phyloP scores from a whole-genome alignment of 495 filamentous ascomycete genomes.

The Podospora sp. region DNA sequence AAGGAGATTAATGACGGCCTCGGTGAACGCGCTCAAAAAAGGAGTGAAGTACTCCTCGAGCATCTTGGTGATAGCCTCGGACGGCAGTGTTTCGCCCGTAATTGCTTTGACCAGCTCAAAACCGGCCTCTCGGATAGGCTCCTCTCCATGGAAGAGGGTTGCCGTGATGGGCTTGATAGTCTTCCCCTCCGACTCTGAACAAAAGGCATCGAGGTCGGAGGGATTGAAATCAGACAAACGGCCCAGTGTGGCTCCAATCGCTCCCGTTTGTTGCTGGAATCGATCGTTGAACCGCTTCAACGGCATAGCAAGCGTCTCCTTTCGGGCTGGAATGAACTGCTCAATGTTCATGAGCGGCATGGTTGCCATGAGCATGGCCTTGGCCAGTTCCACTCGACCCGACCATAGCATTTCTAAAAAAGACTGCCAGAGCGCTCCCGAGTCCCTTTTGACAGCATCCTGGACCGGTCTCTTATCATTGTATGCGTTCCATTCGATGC shows the following conservation, averaged over 20 bases:
- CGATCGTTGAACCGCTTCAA: constrained; percentile 69
- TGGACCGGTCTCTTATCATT: constrained; percentile 61
- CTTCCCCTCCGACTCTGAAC: constrained; percentile 58
- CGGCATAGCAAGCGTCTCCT: constrained; percentile 52
- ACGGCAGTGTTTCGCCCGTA: constrained; percentile 67
- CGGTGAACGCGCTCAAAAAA: constrained; percentile 41
- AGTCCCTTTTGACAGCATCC: constrained; percentile 65
- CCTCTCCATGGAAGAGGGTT: constrained; percentile 67
- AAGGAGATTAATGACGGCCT: constrained; percentile 52
- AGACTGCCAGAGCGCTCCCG: constrained; percentile 72
- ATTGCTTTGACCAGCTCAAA: constrained; percentile 79
- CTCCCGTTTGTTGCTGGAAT: constrained; percentile 67
- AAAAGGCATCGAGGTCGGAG: constrained; percentile 64
- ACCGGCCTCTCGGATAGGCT: constrained; percentile 70
- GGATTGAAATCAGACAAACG: constrained; percentile 73
- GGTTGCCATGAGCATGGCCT: constrained; percentile 69
- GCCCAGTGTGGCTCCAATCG: constrained; percentile 72
- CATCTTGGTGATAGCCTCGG: constrained; percentile 74
- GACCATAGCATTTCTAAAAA: constrained; percentile 68
- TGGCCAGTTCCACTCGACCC: constrained; percentile 66
- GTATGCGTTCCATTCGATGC: constrained; percentile 70
- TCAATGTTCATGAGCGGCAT: constrained; percentile 71
- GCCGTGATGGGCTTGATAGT: constrained; percentile 67
- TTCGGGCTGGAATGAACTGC: constrained; percentile 59
- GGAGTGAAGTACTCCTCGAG: constrained; percentile 60